Percentiles rank a stretch among this genome's conserved stretches.
Evolutionary conservation across 345 rosid species (phyloP).

Genomic region (Luvunga scandens): DNA sequence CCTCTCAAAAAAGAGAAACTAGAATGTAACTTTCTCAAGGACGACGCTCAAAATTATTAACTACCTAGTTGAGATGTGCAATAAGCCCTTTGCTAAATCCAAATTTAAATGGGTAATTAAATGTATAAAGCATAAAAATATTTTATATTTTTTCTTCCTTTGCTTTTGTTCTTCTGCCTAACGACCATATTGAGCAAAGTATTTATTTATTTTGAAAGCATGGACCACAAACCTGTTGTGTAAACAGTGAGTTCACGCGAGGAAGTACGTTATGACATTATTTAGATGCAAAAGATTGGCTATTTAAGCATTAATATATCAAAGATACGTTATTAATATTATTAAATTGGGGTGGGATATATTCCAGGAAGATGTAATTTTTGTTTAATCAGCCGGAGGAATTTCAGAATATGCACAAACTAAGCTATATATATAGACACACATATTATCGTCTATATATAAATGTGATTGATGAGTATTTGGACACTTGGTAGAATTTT

Average conservation of each 20-base stretch:
- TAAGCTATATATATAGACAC: no score
- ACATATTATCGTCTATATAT: fast-evolving
- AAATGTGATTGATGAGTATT: no score
- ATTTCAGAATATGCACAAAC: slow-evolving; percentile 12
- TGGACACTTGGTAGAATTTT: no score
- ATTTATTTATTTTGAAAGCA: slow-evolving; percentile 9
- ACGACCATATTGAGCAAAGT: background rate
- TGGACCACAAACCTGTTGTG: slow-evolving; percentile 36
- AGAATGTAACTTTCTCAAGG: slow-evolving; percentile 16
- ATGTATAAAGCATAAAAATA: background rate
- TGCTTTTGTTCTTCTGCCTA: background rate
- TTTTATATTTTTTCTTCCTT: background rate
- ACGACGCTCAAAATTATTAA: background rate
- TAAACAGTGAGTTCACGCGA: slow-evolving; percentile 24
- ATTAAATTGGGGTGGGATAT: slow-evolving; percentile 21
- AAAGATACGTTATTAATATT: slow-evolving; percentile 12
- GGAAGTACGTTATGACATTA: background rate
- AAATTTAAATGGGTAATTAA: background rate
- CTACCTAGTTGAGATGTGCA: background rate
- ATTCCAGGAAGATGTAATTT: slow-evolving; percentile 12
- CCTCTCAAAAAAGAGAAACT: slow-evolving; percentile 12
- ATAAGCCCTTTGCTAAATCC: background rate
- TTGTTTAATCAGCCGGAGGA: background rate
- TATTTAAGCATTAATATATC: slow-evolving; percentile 3
- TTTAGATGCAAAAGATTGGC: slow-evolving; percentile 13